Percentiles rank a stretch among this genome's conserved stretches.
These are phyloP conservation scores for Thelephora terrestris DNA, from an alignment of 1,284 basidiomycete species.

Conservation along the genomic window DNA sequence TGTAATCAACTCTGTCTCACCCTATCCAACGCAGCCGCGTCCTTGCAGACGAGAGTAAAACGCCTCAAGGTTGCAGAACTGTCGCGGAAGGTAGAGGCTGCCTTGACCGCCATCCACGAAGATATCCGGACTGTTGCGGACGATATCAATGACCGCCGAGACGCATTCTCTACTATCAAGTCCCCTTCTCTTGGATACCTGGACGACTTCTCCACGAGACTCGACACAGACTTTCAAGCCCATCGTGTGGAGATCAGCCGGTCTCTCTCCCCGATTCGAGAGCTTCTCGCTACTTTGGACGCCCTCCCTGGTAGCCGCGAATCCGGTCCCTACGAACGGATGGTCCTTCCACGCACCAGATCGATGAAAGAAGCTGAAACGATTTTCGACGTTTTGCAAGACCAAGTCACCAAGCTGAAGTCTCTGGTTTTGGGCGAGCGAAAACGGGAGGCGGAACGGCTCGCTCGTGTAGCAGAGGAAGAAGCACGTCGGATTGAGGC, in stretches of 20 bases:
- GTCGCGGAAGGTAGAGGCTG: conserved; percentile 42
- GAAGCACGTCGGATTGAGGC: conserved; percentile 23
- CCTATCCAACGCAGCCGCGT: conserved; percentile 45
- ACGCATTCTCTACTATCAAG: conserved; percentile 20
- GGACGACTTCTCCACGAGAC: conserved; percentile 23
- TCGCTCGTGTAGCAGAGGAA: conserved; percentile 16
- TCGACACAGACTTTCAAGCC: conserved; percentile 26
- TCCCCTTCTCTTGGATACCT: conserved; percentile 24
- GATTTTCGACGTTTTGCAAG: conserved; percentile 38
- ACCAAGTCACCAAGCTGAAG: conserved; percentile 29
- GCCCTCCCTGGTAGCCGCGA: conserved; percentile 30
- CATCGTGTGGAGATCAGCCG: conserved; percentile 32
- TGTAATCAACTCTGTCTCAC: conserved; percentile 58
- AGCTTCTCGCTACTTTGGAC: conserved; percentile 43
- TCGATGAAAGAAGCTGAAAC: conserved; percentile 39
- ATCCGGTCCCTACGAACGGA: conserved; percentile 28
- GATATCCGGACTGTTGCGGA: conserved; percentile 31
- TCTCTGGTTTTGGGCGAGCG: conserved; percentile 22
- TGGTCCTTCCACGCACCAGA: conserved; percentile 36
- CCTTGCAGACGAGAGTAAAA: conserved; percentile 34
- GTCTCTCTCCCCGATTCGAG: conserved; percentile 41
- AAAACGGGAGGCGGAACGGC: conserved; percentile 21
- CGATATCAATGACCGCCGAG: conserved; percentile 26
- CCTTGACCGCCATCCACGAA: conserved; percentile 25
- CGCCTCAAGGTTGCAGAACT: conserved; percentile 42